phyloP scores from a whole-genome alignment of 2,329 filamentous ascomycete genomes.

The Zymoseptoria pseudotritici region DNA sequence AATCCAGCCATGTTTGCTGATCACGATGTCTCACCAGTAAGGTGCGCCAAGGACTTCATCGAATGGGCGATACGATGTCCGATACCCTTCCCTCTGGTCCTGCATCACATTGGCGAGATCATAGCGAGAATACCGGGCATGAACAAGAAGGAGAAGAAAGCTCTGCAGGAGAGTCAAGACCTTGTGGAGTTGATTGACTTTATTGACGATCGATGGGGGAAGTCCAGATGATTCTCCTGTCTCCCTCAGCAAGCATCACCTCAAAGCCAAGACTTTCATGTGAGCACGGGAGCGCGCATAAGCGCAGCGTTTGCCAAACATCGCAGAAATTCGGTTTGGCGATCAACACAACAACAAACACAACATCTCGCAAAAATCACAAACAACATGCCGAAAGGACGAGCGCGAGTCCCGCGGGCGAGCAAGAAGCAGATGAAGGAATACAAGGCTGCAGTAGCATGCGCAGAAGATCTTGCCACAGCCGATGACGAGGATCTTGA shows the following conservation, averaged over 20 bases:
- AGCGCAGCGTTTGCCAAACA: not conserved
- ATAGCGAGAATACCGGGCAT: slow-evolving; percentile 50
- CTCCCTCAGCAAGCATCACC: not conserved
- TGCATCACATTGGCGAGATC: slow-evolving; percentile 64
- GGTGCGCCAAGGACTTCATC: slow-evolving; percentile 57
- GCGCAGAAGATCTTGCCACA: too few relatives aligned
- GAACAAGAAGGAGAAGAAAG: slow-evolving; percentile 34
- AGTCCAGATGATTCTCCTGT: not conserved
- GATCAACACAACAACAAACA: not conserved
- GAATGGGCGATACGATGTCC: slow-evolving; percentile 49
- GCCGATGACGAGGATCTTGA: not conserved
- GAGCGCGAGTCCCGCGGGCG: not conserved
- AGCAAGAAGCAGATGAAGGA: not conserved
- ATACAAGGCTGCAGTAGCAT: not conserved
- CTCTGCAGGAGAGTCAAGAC: slow-evolving; percentile 25
- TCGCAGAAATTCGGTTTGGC: not conserved
- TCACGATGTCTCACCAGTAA: slow-evolving; percentile 51
- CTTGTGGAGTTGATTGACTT: slow-evolving; percentile 29
- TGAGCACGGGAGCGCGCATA: not conserved
- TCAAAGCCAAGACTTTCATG: not conserved
- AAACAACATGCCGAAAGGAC: not conserved
- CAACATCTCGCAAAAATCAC: not conserved
- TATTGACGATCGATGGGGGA: slow-evolving; percentile 24
- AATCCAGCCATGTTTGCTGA: slow-evolving; percentile 61
- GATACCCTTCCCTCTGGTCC: slow-evolving; percentile 55